Percentiles rank a stretch among this genome's conserved stretches.
Evolutionary conservation across 2,329 filamentous ascomycete genomes (phyloP).

Genomic region (Nigrograna mackinnonii): DNA sequence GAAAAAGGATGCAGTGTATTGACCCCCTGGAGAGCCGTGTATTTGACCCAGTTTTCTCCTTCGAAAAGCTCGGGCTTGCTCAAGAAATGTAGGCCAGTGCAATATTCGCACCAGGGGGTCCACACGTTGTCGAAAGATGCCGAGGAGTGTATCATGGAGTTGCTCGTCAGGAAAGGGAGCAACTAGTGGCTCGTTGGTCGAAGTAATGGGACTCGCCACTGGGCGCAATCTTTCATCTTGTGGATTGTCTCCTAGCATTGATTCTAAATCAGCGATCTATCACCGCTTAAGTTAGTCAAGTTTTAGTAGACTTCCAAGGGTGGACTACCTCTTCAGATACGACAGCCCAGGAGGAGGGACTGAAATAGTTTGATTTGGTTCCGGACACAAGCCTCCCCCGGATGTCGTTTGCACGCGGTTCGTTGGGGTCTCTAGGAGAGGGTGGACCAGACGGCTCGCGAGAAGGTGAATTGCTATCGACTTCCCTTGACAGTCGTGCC

Average conservation of each 20-base stretch:
- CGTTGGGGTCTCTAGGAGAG: slow-evolving; percentile 10
- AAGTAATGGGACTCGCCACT: too few relatives aligned
- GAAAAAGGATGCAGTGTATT: too few relatives aligned
- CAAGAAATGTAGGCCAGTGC: slow-evolving; percentile 22
- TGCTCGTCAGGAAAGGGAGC: slow-evolving; percentile 16
- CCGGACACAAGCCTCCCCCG: slow-evolving; percentile 12
- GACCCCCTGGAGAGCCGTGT: slow-evolving; percentile 2
- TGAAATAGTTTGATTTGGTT: slow-evolving; percentile 15
- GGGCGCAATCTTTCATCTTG: too few relatives aligned
- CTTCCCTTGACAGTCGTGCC: slow-evolving; percentile 17
- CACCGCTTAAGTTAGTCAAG: background rate
- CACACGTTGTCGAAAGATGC: slow-evolving; percentile 17
- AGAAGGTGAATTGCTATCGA: slow-evolving; percentile 20
- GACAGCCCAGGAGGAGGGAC: slow-evolving; percentile 22
- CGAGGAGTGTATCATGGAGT: slow-evolving; percentile 17
- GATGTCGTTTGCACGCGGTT: slow-evolving; percentile 1
- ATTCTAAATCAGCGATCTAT: slow-evolving; percentile 9
- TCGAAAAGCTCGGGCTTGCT: slow-evolving; percentile 10
- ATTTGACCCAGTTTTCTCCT: slow-evolving; percentile 3
- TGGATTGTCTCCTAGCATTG: too few relatives aligned
- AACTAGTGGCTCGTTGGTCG: too few relatives aligned
- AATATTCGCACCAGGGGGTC: slow-evolving; percentile 21
- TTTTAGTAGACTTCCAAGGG: background rate
- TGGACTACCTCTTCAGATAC: slow-evolving; percentile 19
- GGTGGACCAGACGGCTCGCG: slow-evolving; percentile 16